Conservation (phyloP, 495 filamentous ascomycete species). For the Antarctomyces pellizariae region DNA sequence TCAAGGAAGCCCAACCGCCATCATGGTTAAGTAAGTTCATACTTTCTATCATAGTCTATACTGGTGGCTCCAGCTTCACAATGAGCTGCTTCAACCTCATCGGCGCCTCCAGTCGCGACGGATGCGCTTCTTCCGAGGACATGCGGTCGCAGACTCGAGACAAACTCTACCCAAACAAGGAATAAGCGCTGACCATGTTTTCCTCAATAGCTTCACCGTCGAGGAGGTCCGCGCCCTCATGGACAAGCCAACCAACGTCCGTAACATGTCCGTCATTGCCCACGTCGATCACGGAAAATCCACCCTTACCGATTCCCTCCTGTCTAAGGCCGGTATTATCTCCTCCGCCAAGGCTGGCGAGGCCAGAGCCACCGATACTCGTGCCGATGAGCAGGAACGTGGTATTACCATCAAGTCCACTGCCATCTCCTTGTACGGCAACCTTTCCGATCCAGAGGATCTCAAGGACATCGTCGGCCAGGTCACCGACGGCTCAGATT, state of each 20-base stretch:
- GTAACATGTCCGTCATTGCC: slow-evolving; percentile 99
- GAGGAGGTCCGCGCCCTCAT: slow-evolving; percentile 93
- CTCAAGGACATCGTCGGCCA: slow-evolving; percentile 79
- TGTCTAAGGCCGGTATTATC: slow-evolving; percentile 98
- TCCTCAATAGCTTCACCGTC: slow-evolving; percentile 70
- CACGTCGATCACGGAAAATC: slow-evolving; percentile 99
- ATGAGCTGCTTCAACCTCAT: neutral
- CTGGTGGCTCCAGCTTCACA: neutral
- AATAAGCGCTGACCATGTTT: slow-evolving; percentile 4
- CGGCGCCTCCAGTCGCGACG: neutral
- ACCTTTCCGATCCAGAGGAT: slow-evolving; percentile 60
- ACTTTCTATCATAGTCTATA: slow-evolving; percentile 2
- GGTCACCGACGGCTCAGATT: slow-evolving; percentile 72
- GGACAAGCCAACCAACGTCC: slow-evolving; percentile 95
- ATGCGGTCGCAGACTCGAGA: neutral
- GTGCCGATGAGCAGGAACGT: slow-evolving; percentile 94
- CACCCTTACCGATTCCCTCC: slow-evolving; percentile 94
- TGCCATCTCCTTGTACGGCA: slow-evolving; percentile 92
- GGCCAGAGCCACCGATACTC: slow-evolving; percentile 87
- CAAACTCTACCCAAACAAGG: neutral
- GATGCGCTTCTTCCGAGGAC: neutral
- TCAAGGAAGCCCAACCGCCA: slow-evolving; percentile 50
- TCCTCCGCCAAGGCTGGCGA: slow-evolving; percentile 94
- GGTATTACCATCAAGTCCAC: slow-evolving; percentile 99
- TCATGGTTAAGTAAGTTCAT: slow-evolving; percentile 96